phyloP scores from a whole-genome alignment of 352 stramenopile species.

The Phytophthora rubi region DNA sequence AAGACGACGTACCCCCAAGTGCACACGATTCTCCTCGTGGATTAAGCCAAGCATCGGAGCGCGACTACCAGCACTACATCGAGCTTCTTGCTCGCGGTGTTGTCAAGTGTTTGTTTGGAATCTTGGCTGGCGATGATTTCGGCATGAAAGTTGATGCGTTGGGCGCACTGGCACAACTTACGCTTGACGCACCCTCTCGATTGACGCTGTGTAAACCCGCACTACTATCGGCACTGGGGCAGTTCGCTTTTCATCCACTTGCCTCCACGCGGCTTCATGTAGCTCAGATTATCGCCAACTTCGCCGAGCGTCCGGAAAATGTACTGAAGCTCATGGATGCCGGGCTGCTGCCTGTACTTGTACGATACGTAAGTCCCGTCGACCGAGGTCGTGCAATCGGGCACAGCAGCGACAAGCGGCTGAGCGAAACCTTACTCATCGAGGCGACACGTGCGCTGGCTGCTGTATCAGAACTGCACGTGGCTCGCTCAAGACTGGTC shows the following conservation, averaged over 20 bases:
- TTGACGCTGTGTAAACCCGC: constrained; percentile 73
- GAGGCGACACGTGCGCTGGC: constrained; percentile 65
- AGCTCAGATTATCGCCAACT: constrained; percentile 79
- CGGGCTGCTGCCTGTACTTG: constrained; percentile 64
- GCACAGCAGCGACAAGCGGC: constrained; percentile 26
- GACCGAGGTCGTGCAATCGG: constrained; percentile 23
- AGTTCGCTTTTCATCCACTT: constrained; percentile 74
- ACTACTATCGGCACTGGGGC: constrained; percentile 61
- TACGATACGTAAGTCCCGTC: constrained; percentile 72
- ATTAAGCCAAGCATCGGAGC: constrained; percentile 23
- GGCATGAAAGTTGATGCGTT: constrained; percentile 76
- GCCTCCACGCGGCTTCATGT: constrained; percentile 64
- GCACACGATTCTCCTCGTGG: background rate
- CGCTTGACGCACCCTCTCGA: constrained; percentile 63
- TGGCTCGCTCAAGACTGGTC: constrained; percentile 60
- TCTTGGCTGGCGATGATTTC: constrained; percentile 72
- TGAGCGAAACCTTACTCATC: constrained; percentile 52
- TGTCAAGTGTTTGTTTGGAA: constrained; percentile 76
- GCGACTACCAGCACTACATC: constrained; percentile 76
- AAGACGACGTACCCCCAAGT: background rate
- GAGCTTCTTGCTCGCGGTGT: constrained; percentile 73
- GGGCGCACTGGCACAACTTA: constrained; percentile 71
- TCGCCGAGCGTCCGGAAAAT: constrained; percentile 74
- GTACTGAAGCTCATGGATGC: constrained; percentile 76
- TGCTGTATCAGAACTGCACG: constrained; percentile 68